Evolutionary conservation across 345 rosid genomes (phyloP).

Genomic region (Punica granatum): DNA sequence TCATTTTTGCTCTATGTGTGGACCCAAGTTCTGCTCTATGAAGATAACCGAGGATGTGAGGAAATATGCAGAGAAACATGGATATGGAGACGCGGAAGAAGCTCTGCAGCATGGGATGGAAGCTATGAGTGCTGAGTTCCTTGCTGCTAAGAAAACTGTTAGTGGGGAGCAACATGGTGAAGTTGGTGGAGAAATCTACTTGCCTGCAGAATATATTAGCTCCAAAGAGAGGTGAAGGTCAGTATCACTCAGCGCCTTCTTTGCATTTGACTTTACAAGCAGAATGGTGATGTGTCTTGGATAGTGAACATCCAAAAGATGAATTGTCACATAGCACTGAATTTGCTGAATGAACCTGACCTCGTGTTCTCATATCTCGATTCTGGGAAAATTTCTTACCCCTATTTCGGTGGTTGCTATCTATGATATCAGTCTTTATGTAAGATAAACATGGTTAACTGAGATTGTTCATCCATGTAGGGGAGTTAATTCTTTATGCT

Average conservation of each 20-base stretch:
- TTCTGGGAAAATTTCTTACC: not conserved
- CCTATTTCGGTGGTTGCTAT: not conserved
- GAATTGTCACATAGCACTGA: not conserved
- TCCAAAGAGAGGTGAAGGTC: slow-evolving; percentile 47
- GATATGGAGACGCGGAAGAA: slow-evolving; percentile 89
- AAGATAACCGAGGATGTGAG: slow-evolving; percentile 98
- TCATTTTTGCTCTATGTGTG: slow-evolving; percentile 98
- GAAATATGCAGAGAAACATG: slow-evolving; percentile 94
- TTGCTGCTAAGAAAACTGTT: slow-evolving; percentile 75
- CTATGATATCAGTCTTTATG: too few species aligned
- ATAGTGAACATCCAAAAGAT: not conserved
- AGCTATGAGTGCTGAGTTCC: slow-evolving; percentile 91
- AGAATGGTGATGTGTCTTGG: not conserved
- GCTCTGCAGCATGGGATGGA: slow-evolving; percentile 85
- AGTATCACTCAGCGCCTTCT: slow-evolving; percentile 10
- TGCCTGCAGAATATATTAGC: slow-evolving; percentile 55
- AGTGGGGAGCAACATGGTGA: slow-evolving; percentile 99
- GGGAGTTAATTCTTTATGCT: too few species aligned
- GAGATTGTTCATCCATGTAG: too few species aligned
- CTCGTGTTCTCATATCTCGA: not conserved
- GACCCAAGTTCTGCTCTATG: slow-evolving; percentile 99
- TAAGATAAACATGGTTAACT: too few species aligned
- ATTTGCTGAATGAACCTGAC: not conserved
- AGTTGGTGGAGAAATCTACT: slow-evolving; percentile 90
- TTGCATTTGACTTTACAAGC: not conserved